Evolutionary conservation across 148 eudicot genomes (phyloP).

Genomic region (Diospyros lotus): DNA sequence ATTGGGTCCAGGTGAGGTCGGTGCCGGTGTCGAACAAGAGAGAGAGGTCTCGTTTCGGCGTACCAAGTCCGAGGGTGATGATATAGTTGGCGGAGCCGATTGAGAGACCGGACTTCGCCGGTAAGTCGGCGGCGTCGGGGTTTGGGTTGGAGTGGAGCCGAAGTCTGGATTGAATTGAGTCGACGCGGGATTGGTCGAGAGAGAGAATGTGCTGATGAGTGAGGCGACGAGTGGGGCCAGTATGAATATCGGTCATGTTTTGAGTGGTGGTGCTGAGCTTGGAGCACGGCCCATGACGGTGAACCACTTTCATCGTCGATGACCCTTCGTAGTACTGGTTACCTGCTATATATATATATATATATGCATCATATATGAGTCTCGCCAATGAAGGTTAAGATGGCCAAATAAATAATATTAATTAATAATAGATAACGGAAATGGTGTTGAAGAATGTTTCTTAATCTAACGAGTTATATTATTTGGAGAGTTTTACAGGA

Average conservation of each 20-base stretch:
- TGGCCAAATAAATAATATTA: too few species aligned
- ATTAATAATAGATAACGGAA: not conserved
- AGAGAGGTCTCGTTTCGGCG: constrained; percentile 50
- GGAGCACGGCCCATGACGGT: constrained; percentile 66
- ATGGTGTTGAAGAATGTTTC: not conserved
- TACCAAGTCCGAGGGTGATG: constrained; percentile 55
- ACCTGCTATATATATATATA: too few species aligned
- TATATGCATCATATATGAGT: too few species aligned
- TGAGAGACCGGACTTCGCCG: constrained; percentile 47
- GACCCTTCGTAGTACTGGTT: constrained; percentile 7
- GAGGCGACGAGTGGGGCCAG: too few species aligned
- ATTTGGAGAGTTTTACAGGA: not conserved
- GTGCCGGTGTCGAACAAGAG: constrained; percentile 70
- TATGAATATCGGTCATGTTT: constrained; percentile 17
- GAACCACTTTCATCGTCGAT: constrained; percentile 42
- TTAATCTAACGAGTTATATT: not conserved
- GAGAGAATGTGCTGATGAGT: constrained; percentile 19
- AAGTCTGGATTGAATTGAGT: constrained; percentile 39
- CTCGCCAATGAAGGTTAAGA: too few species aligned
- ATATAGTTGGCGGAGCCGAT: constrained; percentile 61
- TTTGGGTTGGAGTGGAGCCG: constrained; percentile 12
- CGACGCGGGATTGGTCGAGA: constrained; percentile 51
- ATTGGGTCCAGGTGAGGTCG: constrained; percentile 43
- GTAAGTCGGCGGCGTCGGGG: constrained; percentile 26
- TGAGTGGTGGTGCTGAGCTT: constrained; percentile 17